Percentiles rank a stretch among this genome's conserved stretches.
Conservation (phyloP, 2,329 filamentous ascomycete genomes). For the Sclerotinia sclerotiorum region DNA sequence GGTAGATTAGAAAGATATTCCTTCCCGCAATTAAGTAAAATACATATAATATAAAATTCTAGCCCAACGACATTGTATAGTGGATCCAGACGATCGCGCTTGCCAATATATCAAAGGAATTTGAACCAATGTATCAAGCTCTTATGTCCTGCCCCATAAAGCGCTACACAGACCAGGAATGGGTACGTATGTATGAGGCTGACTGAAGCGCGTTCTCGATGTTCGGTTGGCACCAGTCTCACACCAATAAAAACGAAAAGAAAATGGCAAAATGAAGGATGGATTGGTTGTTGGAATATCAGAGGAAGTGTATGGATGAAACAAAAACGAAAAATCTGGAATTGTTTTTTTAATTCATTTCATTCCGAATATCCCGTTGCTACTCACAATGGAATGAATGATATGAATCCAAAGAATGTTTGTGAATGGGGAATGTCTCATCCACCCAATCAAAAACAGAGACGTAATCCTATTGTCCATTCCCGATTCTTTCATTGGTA, state of each 20-base stretch:
- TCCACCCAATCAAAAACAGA: neutral
- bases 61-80: neutral
- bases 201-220: neutral
- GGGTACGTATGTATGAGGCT: neutral
- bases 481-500: neutral
- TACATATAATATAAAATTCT: neutral
- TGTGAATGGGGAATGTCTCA: neutral
- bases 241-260: neutral
- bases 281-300: neutral
- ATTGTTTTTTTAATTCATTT: neutral
- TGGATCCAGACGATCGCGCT: neutral
- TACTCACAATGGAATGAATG: neutral
- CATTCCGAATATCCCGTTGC: neutral
- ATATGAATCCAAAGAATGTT: neutral
- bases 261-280: neutral
- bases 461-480: neutral
- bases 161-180: conserved; percentile 2
- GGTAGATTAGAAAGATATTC: no score
- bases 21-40: no score
- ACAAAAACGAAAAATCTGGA: neutral
- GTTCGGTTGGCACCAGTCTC: neutral
- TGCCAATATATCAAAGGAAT: conserved; percentile 7
- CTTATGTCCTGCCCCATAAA: neutral
- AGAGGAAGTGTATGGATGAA: neutral
- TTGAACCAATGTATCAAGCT: neutral